Base-by-base conservation (phyloP, 257 asterid genomes). In the Euphrasia confusa region DNA sequence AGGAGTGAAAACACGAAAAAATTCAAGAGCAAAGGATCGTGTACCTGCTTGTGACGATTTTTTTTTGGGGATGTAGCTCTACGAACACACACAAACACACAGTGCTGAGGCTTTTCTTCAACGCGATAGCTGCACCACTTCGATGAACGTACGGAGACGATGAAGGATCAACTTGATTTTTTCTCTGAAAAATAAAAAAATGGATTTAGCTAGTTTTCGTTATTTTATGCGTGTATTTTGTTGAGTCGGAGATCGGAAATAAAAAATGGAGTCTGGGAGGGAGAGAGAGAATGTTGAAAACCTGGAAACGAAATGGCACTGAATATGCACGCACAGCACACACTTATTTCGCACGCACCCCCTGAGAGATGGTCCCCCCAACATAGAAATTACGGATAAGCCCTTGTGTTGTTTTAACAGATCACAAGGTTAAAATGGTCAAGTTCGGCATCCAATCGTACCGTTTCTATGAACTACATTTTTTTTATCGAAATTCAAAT, bases 351-450 rank as follows among this genome's bases (percentile, higher is more conserved):
- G 39, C 32, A n/a, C 42, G 40, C 65, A 57, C 54, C 11, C 55
- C 40, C 62, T 10, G 48, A 17, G 48, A 17, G 32, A 45, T 71
- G 71, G 67, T 64, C 71, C 75, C 75, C 65, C 32, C n/a, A n/a
- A 15, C 64, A 13, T 32, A 3, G 55, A 17, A 71, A 70, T 64
- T 70, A 71, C 75, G 4, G 5, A 33, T 49, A n/a, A 12, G 21
- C 62, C 61, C 75, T 42, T 13, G 0, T 49, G 2, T 5, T 28
- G 14, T 27, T 35, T 21, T 7, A 7, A 14, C 17, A 14, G 13
- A 30, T 7, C 28, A 33, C 64, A 18, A 60, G 64, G 35, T 5
- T 11, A 60, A 60, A 39, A 60, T 7, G 53, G 50, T 18, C 3
- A 60, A 35, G 9, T 3, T 4, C 4, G 50, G 14, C 44, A 17